A percentile compares a stretch with the other conserved stretches of the same genome.
phyloP scores from a whole-genome alignment of 2,329 filamentous ascomycete species.

The Pseudogymnoascus sp. region DNA sequence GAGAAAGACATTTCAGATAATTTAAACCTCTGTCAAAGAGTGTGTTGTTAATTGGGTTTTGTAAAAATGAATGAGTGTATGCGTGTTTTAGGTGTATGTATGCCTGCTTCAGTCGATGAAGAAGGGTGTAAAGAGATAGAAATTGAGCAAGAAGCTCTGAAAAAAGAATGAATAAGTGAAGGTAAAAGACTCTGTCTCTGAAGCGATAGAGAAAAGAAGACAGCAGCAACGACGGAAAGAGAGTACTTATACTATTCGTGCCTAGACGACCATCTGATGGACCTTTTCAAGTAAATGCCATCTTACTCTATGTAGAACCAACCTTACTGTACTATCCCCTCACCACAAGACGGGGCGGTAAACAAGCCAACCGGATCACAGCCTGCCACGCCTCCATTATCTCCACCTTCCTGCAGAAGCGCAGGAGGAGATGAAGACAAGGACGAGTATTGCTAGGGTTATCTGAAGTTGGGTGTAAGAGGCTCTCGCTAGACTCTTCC shows the following conservation, averaged over 20 bases:
- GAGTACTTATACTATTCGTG: not conserved
- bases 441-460: not conserved
- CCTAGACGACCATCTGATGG: not conserved
- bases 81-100: constrained; percentile 14
- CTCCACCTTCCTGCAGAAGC: not conserved
- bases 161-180: not conserved
- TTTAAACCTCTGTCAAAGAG: constrained; percentile 12
- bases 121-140: constrained; percentile 6
- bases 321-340: not conserved
- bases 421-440: not conserved
- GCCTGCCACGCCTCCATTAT: not conserved
- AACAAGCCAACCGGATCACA: not conserved
- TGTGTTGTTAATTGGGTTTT: constrained; percentile 13
- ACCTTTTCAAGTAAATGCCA: not conserved
- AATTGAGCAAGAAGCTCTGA: not conserved
- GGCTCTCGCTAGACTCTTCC: not conserved
- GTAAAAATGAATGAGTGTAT: constrained; percentile 10
- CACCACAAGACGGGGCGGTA: not conserved
- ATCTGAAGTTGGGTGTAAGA: not conserved
- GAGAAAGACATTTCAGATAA: constrained; percentile 24
- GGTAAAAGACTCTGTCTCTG: not conserved
- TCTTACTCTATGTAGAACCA: not conserved
- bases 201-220: not conserved
- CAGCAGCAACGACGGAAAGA: not conserved
- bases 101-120: constrained; percentile 25